These are phyloP conservation scores for Alternaria sp. DNA, from an alignment of 2,329 filamentous ascomycete species.

Conservation along the genomic window DNA sequence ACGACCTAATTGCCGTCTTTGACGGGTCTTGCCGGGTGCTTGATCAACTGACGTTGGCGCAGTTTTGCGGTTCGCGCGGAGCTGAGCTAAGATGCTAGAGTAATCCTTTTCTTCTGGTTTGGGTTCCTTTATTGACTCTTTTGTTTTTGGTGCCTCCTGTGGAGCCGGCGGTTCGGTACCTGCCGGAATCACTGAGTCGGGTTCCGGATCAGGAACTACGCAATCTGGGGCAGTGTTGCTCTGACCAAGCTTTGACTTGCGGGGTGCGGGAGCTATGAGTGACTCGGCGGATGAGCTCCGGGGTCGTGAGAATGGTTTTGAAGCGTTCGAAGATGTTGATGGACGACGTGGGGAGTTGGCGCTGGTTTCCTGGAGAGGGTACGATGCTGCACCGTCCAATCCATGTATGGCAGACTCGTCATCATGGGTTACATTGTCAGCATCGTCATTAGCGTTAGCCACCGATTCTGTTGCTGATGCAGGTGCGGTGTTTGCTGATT, in stretches of 20 bases:
- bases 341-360: conserved; percentile 42
- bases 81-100: conserved; percentile 39
- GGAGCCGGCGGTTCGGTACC: conserved; percentile 24
- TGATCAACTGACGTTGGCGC: conserved; percentile 28
- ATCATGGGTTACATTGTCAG: conserved; percentile 15
- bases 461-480: conserved; percentile 28
- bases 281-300: conserved; percentile 34
- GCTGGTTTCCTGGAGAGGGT: conserved; percentile 41
- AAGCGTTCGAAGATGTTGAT: conserved; percentile 38
- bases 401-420: conserved; percentile 18
- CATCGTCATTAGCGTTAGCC: conserved; percentile 18
- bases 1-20: conserved; percentile 41
- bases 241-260: conserved; percentile 18
- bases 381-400: conserved; percentile 34
- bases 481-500: conserved; percentile 30
- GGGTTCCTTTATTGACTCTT: conserved; percentile 16
- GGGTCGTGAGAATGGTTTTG: conserved; percentile 23
- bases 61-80: conserved; percentile 43
- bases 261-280: conserved; percentile 25
- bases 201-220: conserved; percentile 2
- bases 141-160: conserved; percentile 20
- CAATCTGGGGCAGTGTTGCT: conserved; percentile 28
- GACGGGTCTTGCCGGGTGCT: conserved; percentile 31
- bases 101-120: conserved; percentile 40
- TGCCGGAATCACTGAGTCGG: conserved; percentile 35